Evolutionary conservation across 768 basidiomycete species (phyloP).

Genomic region (Macrocybe gigantea): DNA sequence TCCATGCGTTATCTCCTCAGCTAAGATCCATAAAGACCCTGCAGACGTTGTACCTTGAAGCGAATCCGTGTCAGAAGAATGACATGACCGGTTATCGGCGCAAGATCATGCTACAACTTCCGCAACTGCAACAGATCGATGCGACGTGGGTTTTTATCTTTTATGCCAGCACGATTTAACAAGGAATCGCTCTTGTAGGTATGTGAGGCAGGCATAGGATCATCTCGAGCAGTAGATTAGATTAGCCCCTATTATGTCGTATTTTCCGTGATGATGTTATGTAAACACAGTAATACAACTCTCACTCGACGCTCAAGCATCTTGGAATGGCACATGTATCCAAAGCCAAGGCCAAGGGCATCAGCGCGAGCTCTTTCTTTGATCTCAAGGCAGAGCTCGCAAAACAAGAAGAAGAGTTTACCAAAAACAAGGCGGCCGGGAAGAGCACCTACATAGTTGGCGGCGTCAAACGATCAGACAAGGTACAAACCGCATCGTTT

Average conservation of each 20-base stretch:
- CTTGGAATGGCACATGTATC: background rate
- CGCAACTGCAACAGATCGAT: conserved; percentile 90
- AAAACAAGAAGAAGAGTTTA: conserved; percentile 54
- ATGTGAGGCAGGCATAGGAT: conserved; percentile 5
- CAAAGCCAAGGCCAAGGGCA: conserved; percentile 63
- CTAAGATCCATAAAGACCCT: conserved; percentile 56
- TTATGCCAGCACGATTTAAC: background rate
- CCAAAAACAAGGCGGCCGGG: conserved; percentile 55
- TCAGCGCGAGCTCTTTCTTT: conserved; percentile 73
- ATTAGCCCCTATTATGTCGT: too few species aligned
- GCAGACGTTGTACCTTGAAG: conserved; percentile 90
- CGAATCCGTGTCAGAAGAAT: conserved; percentile 82
- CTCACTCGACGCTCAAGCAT: too few species aligned
- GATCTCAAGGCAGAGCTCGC: conserved; percentile 73
- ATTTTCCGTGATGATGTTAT: too few species aligned
- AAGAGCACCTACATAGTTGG: conserved; percentile 48
- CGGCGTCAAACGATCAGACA: conserved; percentile 61
- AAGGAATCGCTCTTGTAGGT: conserved; percentile 4
- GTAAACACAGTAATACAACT: too few species aligned
- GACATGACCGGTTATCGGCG: conserved; percentile 79
- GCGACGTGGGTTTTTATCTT: conserved; percentile 67
- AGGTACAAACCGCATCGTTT: conserved; percentile 36
- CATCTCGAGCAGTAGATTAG: too few species aligned
- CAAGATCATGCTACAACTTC: conserved; percentile 84
- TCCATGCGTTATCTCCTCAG: conserved; percentile 63